Percentiles rank a stretch among this genome's conserved stretches.
These are phyloP conservation scores for Aspergillus texensis DNA, from an alignment of 2,329 filamentous ascomycete genomes.

Conservation along the genomic window DNA sequence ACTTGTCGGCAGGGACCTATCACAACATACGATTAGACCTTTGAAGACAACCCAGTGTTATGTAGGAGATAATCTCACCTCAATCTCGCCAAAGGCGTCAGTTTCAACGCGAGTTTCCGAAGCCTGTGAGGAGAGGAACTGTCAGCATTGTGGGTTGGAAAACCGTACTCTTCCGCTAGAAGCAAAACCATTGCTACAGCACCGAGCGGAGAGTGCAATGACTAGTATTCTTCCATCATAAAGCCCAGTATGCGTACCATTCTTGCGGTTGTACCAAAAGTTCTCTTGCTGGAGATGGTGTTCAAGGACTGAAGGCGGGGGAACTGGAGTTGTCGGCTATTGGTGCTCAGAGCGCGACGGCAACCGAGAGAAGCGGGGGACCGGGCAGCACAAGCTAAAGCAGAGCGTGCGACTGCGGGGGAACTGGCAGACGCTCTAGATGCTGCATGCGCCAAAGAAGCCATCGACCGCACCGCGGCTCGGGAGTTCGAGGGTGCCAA, in stretches of 20 bases:
- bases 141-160: constrained; percentile 11
- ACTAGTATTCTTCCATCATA: background rate
- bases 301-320: constrained; percentile 40
- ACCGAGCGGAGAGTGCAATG: background rate
- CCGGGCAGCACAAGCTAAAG: constrained; percentile 31
- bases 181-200: background rate
- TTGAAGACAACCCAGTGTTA: background rate
- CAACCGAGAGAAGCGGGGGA: constrained; percentile 31
- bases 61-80: constrained; percentile 48
- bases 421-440: constrained; percentile 29
- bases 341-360: constrained; percentile 35
- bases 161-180: background rate
- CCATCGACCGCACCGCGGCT: constrained; percentile 43
- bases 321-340: constrained; percentile 34
- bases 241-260: constrained; percentile 35
- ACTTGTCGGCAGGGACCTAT: constrained; percentile 81
- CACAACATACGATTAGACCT: constrained; percentile 17
- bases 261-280: constrained; percentile 41
- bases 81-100: constrained; percentile 96
- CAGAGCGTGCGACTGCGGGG: constrained; percentile 37
- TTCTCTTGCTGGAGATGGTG: constrained; percentile 34
- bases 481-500: constrained; percentile 36
- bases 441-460: constrained; percentile 39
- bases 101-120: constrained; percentile 75
- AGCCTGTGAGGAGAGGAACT: constrained; percentile 30